These are phyloP conservation scores for Zoysia matrella DNA, from an alignment of 202 grass and related monocot species.

Conservation along the genomic window DNA sequence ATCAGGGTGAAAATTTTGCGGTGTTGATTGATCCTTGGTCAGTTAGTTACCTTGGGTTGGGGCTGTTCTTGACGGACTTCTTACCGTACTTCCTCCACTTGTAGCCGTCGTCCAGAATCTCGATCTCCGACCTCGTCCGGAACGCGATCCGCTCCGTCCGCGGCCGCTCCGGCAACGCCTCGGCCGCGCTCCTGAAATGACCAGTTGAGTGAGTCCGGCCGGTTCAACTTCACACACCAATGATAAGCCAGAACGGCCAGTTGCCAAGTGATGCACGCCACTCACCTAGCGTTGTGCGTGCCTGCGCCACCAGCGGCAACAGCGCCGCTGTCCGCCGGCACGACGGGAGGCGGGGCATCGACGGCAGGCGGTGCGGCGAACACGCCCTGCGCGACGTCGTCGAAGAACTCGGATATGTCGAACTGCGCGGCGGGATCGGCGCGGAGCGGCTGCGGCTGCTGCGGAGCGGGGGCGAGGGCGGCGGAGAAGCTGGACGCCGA, in stretches of 20 bases:
- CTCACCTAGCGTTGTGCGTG: slow-evolving; percentile 22
- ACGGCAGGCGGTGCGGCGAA: not conserved
- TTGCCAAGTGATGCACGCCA: not conserved
- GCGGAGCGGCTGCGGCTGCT: not conserved
- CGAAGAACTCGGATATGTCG: slow-evolving; percentile 81
- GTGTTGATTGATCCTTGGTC: not conserved
- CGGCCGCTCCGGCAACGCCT: slow-evolving; percentile 41
- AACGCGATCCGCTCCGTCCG: slow-evolving; percentile 79
- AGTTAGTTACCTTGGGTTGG: slow-evolving; percentile 82
- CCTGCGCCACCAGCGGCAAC: not conserved
- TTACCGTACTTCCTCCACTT: slow-evolving; percentile 99
- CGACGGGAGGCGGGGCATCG: not conserved
- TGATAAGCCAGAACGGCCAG: not conserved
- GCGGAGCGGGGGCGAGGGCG: slow-evolving; percentile 8
- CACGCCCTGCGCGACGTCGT: slow-evolving; percentile 31
- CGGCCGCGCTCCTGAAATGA: slow-evolving; percentile 43
- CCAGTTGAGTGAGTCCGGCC: not conserved
- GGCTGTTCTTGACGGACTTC: slow-evolving; percentile 96
- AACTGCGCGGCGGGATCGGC: slow-evolving; percentile 37
- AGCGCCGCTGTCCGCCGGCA: slow-evolving; percentile 3
- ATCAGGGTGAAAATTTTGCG: too few relatives aligned
- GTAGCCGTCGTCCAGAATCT: slow-evolving; percentile 90
- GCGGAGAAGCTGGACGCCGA: slow-evolving; percentile 57
- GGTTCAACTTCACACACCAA: not conserved
- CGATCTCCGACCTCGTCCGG: slow-evolving; percentile 73